These are phyloP conservation scores for Pythium scleroteichum DNA, from an alignment of 352 stramenopile species.

Conservation along the genomic window DNA sequence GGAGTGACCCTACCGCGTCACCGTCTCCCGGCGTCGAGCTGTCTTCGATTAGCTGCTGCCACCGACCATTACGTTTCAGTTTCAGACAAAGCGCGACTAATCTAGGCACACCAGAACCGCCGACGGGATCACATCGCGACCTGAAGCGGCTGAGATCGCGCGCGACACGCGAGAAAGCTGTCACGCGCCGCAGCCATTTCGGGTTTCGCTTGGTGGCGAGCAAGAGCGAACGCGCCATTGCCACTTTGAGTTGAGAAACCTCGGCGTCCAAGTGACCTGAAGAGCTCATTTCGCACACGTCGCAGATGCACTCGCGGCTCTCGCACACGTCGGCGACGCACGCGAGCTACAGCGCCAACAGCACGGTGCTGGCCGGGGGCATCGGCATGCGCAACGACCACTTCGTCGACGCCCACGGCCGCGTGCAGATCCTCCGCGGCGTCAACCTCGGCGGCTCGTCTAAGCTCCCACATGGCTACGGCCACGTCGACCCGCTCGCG, in stretches of 20 bases:
- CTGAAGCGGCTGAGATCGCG: too few relatives aligned
- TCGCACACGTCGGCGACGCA: constrained; percentile 16
- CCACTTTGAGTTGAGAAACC: too few relatives aligned
- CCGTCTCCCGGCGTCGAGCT: neutral
- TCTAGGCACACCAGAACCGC: too few relatives aligned
- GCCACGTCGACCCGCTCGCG: constrained; percentile 43
- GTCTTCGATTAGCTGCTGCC: too few relatives aligned
- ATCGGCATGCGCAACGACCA: constrained; percentile 60
- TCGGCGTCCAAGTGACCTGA: too few relatives aligned
- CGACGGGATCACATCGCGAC: too few relatives aligned
- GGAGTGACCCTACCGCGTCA: neutral
- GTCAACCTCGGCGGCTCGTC: constrained; percentile 89
- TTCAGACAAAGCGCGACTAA: too few relatives aligned
- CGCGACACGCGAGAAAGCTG: too few relatives aligned
- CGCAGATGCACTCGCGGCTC: constrained; percentile 12
- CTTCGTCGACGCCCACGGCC: constrained; percentile 82
- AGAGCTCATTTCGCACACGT: neutral
- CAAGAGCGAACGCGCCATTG: too few relatives aligned
- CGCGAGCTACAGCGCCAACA: constrained; percentile 1
- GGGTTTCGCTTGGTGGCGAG: too few relatives aligned
- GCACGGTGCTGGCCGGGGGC: constrained; percentile 17
- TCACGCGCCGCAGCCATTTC: too few relatives aligned
- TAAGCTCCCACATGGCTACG: constrained; percentile 76
- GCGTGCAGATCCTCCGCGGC: constrained; percentile 75
- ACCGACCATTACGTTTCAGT: too few relatives aligned